Evolutionary conservation across 805 yeast species (phyloP), one percentile per base, ranked within the genome.

Genomic region (Metschnikowia hibisci): DNA sequence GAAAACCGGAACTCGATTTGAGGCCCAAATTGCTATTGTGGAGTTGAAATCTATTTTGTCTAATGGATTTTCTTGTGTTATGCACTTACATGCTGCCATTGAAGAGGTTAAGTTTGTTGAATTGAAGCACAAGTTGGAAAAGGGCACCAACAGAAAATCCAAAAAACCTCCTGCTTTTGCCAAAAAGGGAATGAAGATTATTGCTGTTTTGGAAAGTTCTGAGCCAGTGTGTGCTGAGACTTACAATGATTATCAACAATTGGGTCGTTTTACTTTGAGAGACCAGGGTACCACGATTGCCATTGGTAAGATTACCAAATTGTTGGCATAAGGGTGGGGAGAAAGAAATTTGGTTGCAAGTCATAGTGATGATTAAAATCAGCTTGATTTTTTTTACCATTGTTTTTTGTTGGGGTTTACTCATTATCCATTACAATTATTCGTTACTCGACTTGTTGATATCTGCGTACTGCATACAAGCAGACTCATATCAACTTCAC

Each of bases 271-370:
- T 68, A 93, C 99, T 23, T 78, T 93, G 66, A 89, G 99, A 78
- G 99, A 93, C 70, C 98, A 93, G 73, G 99, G 98, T 63, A 82
- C 82, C 50, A 93, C 99, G 42, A 90, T 93, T 69, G 99, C 99
- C 53, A 93, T 93, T 67, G 99, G 99, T 71, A 90, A 91, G 71
- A 88, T 93, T 59, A 87, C 96, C 47, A 91, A 91, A 73, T 73
- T 93, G 52, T 73, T 89, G 65, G 23, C 23, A 20, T 20, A 8
- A 82, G n/a, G n/a, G n/a, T n/a, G n/a, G n/a, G n/a, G n/a, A n/a
- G n/a, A n/a, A n/a, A n/a, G n/a, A n/a, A n/a, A n/a, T n/a, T n/a
- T n/a, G n/a, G n/a, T n/a, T n/a, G n/a, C n/a, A n/a, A n/a, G n/a
- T n/a, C n/a, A n/a, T n/a, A n/a, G n/a, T n/a, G n/a, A n/a, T n/a